Evolutionary conservation across 2,329 filamentous ascomycete genomes (phyloP).

Genomic region (Colletotrichum sp.): DNA sequence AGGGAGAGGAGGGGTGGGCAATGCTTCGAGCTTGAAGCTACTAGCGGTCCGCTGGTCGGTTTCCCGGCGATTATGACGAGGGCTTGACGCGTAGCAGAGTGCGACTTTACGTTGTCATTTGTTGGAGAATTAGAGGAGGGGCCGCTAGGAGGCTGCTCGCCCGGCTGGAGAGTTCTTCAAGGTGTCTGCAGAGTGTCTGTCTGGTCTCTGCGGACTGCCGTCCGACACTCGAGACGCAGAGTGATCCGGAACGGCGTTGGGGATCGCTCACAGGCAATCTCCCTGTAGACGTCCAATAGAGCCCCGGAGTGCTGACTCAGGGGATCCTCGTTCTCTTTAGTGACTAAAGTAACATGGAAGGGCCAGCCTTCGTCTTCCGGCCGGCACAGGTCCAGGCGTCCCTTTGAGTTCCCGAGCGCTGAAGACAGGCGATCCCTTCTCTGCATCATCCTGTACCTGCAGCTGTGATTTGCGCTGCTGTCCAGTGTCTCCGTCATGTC

Average conservation of each 20-base stretch:
- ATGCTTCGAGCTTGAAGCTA: background rate
- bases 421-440: background rate
- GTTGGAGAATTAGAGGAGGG: background rate
- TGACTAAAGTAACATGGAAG: background rate
- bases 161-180: background rate
- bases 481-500: background rate
- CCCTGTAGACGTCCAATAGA: background rate
- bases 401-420: background rate
- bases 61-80: background rate
- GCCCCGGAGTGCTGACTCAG: background rate
- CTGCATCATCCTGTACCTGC: constrained; percentile 5
- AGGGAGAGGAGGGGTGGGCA: background rate
- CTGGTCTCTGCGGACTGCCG: background rate
- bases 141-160: background rate
- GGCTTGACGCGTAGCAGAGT: background rate
- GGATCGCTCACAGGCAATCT: background rate
- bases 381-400: background rate
- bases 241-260: background rate
- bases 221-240: background rate
- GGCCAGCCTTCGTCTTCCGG: background rate
- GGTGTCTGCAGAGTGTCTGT: background rate
- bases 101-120: background rate
- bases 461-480: constrained; percentile 3
- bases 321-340: background rate
- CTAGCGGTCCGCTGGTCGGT: background rate